These are phyloP conservation scores for Talaromyces sp. DNA, from an alignment of 2,329 filamentous ascomycete species.

Conservation along the genomic window DNA sequence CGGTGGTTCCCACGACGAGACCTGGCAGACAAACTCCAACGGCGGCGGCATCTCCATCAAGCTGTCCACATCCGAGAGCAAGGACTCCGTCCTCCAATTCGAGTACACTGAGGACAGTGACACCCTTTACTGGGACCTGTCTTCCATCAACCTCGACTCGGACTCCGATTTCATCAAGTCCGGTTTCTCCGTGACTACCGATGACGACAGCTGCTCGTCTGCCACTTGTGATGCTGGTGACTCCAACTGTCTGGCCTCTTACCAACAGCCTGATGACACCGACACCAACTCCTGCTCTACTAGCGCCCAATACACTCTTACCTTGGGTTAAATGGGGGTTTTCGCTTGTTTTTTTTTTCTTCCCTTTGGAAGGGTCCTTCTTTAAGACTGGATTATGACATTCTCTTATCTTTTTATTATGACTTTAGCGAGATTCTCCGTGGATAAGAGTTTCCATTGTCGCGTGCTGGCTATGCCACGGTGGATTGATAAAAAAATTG, in stretches of 20 bases:
- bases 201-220: constrained; percentile 31
- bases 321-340: constrained; percentile 31
- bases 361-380: neutral
- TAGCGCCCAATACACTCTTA: constrained; percentile 31
- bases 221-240: constrained; percentile 37
- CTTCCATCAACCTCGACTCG: constrained; percentile 37
- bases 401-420: neutral
- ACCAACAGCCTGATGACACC: constrained; percentile 40
- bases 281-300: constrained; percentile 37
- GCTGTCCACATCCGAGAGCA: constrained; percentile 27
- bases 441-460: neutral
- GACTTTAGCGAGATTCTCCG: neutral
- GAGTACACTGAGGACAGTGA: constrained; percentile 39
- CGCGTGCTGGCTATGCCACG: constrained; percentile 1
- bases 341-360: constrained; percentile 2
- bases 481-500: neutral
- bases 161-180: constrained; percentile 35
- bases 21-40: constrained; percentile 32
- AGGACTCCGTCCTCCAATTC: constrained; percentile 26
- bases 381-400: constrained; percentile 1
- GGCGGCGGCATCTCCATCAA: constrained; percentile 42
- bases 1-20: constrained; percentile 33
- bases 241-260: constrained; percentile 34
- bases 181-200: constrained; percentile 35
- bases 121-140: constrained; percentile 43